Base-by-base conservation (phyloP, 345 rosid genomes). In the Sonneratia caseolaris region DNA sequence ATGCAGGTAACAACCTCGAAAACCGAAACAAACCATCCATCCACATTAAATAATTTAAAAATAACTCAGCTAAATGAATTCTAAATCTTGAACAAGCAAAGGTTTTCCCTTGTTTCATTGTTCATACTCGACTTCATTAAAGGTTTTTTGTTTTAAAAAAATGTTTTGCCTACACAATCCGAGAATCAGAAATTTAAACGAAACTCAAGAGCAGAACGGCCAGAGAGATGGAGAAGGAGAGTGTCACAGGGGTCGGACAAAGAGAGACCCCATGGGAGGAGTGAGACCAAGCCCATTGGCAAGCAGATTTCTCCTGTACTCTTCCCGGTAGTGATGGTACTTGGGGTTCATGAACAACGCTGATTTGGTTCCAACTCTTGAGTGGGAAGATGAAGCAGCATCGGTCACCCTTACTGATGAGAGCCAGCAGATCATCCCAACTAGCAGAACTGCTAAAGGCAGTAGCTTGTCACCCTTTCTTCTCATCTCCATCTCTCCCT, bases 211-310 rank as follows among this genome's bases (percentile, higher is more conserved):
- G 57, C n/a, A 53, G 57, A 53, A 53, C 57, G 22, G 57, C 5
- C 45, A 16, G 62, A 11, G 66, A 32, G 66, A 42, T 68, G 21
- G 61, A 27, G 62, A 27, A 27, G 32, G 32, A n/a, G 72, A n/a
- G n/a, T n/a, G n/a, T n/a, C n/a, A n/a, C n/a, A n/a, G n/a, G n/a
- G n/a, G n/a, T n/a, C n/a, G n/a, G n/a, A n/a, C n/a, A n/a, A n/a
- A n/a, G n/a, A 68, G 53, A 62, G 53, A 86, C 89, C 96, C 96
- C 96, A 90, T 90, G 38, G 91, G 91, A 85, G 96, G 93, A 84
- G 96, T 88, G 75, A 81, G 70, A 68, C 85, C 90, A 37, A 88
- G 88, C 27, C 91, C 87, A 79, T 88, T 90, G 37, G 86, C 82
- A 5, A 90, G 85, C 70, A 90, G 79, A 72, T 72, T 76, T 80